Evolutionary conservation across 257 asterid genomes (phyloP).

Genomic region (Petunia secreta): DNA sequence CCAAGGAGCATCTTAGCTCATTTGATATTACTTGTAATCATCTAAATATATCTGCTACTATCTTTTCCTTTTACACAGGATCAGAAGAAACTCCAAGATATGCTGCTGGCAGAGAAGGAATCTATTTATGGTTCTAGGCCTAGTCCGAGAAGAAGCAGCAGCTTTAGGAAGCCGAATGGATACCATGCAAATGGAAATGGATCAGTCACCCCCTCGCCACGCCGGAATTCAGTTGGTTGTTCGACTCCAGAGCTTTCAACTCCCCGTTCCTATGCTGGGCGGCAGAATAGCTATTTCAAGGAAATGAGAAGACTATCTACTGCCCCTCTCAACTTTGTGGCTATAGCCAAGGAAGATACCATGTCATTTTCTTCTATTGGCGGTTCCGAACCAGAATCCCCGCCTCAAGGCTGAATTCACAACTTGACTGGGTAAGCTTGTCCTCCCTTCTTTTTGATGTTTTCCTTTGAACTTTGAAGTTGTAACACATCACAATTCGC

Average conservation of each 20-base stretch:
- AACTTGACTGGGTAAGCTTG: conserved; percentile 41
- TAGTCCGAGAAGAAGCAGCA: conserved; percentile 79
- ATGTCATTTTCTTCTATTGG: conserved; percentile 85
- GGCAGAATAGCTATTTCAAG: conserved; percentile 70
- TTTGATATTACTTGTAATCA: neutral
- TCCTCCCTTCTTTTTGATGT: neutral
- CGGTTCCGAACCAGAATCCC: conserved; percentile 95
- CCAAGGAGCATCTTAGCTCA: neutral
- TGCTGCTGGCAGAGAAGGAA: conserved; percentile 89
- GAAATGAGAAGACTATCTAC: conserved; percentile 88
- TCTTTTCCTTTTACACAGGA: conserved; percentile 52
- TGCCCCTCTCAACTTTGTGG: conserved; percentile 80
- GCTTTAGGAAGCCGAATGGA: conserved; percentile 67
- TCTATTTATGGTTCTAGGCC: conserved; percentile 86
- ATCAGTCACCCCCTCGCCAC: conserved; percentile 86
- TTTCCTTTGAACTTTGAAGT: neutral
- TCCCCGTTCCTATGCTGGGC: conserved; percentile 84
- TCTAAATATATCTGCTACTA: conserved; percentile 4
- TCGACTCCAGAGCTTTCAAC: conserved; percentile 72
- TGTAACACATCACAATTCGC: neutral
- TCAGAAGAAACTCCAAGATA: conserved; percentile 83
- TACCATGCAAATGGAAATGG: conserved; percentile 63
- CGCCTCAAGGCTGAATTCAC: conserved; percentile 58
- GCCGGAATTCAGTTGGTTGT: conserved; percentile 71
- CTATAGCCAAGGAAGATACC: conserved; percentile 82